phyloP scores from a whole-genome alignment of 192 early-diverging fungal genomes.

The Umbelopsis sp. region DNA sequence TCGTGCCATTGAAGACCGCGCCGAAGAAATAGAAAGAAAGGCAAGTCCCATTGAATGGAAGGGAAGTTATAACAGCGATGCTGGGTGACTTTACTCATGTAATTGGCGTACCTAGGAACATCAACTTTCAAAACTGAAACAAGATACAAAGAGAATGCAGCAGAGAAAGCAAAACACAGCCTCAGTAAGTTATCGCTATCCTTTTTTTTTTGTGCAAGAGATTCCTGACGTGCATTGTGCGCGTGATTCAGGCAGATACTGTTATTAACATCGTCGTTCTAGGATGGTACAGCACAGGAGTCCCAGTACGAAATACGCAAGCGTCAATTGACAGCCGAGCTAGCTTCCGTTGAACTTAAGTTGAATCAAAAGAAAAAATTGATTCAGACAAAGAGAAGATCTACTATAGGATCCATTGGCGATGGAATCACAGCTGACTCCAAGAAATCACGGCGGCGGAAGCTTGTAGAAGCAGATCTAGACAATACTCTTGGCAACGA shows the following conservation, averaged over 20 bases:
- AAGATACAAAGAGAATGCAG: not conserved
- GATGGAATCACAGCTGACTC: not conserved
- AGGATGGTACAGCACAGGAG: slow-evolving; percentile 1
- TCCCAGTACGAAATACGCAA: not conserved
- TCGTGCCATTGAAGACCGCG: not conserved
- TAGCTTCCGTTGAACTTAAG: not conserved
- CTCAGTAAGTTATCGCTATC: not conserved
- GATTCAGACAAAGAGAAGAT: not conserved
- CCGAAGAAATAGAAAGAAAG: slow-evolving; percentile 11
- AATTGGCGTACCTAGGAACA: not conserved
- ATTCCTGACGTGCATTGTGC: too few species aligned
- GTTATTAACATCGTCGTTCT: not conserved
- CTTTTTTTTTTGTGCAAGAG: too few species aligned
- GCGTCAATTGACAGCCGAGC: not conserved
- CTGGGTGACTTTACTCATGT: too few species aligned
- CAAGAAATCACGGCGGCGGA: slow-evolving; percentile 5
- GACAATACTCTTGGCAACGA: not conserved
- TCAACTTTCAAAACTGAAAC: not conserved
- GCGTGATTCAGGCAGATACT: too few species aligned
- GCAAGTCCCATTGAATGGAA: not conserved
- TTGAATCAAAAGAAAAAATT: slow-evolving; percentile 4
- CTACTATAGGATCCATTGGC: not conserved
- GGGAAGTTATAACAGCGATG: too few species aligned
- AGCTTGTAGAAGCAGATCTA: slow-evolving; percentile 5
- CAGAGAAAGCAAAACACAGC: not conserved